Evolutionary conservation across 306 rosid genomes (phyloP), one percentile per base, ranked within the genome.

Genomic region (Astragalus glycyphyllos): DNA sequence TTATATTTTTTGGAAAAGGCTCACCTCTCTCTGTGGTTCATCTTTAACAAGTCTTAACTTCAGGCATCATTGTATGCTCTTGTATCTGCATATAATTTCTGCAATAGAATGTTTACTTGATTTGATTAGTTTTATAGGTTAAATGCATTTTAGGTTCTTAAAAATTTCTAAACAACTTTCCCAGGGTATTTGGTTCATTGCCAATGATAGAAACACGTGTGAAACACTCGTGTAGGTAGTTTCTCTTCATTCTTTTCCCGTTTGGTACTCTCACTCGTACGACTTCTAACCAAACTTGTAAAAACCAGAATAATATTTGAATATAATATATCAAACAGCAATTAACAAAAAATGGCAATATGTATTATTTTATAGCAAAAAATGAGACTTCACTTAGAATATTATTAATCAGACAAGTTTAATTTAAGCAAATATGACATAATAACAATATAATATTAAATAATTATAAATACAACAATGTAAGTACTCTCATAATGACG

Each of bases 11-110:
- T 8, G 5, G 49, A 42, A 5, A 78, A 66, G 34, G 49, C 65
- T 75, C 61, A 44, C 64, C 60, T 62, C 54, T 35, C 13, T 31
- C 58, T 0, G 20, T 59, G 63, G n/a, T 70, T 74, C 61, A 69
- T 65, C 77, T 58, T 78, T 74, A 40, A 44, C 70, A 49, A 46
- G 35, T 47, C 55, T 59, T 15, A 54, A 44, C 51, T 17, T 35
- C 5, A 7, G 50, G 55, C 34, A 1, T 65, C 31, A 5, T 5
- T 14, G 67, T 66, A 51, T 50, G 72, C 42, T n/a, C 46, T 31
- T 73, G 66, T 77, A 55, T 67, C 47, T 67, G 47, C 20, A 26
- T 56, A 29, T 78, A 61, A 31, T 48, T 9, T 51, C 29, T 56
- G 26, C 55, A 11, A 17, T 55, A 42, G 50, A 60, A 38, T 49